Evolutionary conservation across 768 basidiomycete species (phyloP).

Genomic region (Mycena floridula): DNA sequence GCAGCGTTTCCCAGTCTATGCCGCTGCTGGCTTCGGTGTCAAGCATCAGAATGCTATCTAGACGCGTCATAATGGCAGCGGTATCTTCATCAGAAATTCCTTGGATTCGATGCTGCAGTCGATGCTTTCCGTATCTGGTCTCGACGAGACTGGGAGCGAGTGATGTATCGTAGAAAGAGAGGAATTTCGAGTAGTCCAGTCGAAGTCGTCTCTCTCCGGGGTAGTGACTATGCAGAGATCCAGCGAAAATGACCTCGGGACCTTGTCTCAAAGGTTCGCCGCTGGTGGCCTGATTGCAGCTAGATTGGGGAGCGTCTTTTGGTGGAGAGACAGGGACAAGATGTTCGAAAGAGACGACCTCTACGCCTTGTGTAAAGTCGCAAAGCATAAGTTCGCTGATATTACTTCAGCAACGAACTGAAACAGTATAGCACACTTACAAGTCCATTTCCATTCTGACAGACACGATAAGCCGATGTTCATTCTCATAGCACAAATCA

Average conservation of each 20-base stretch:
- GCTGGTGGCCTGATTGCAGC: not conserved
- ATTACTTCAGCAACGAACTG: not conserved
- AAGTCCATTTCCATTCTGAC: constrained; percentile 50
- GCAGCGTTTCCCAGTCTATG: constrained; percentile 36
- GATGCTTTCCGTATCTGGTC: constrained; percentile 20
- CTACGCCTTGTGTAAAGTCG: constrained; percentile 34
- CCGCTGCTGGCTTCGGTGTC: constrained; percentile 17
- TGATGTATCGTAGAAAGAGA: constrained; percentile 37
- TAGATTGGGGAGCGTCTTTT: not conserved
- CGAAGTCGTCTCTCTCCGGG: constrained; percentile 39
- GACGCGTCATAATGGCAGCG: constrained; percentile 12
- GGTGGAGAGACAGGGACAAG: constrained; percentile 13
- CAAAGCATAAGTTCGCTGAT: constrained; percentile 43
- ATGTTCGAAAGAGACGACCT: constrained; percentile 32
- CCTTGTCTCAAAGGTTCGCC: not conserved
- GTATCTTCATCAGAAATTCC: constrained; percentile 24
- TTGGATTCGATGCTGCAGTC: constrained; percentile 29
- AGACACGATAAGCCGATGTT: too few species aligned
- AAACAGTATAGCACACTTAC: constrained; percentile 20
- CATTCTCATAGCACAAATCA: too few species aligned
- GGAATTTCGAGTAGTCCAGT: constrained; percentile 32
- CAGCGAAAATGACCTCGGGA: constrained; percentile 23
- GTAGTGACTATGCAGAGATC: constrained; percentile 33
- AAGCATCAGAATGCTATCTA: constrained; percentile 19
- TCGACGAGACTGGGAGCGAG: constrained; percentile 30